A percentile compares a stretch with the other conserved stretches of the same genome.
Conservation (phyloP, 805 yeast species). For the Saturnispora dispora region DNA sequence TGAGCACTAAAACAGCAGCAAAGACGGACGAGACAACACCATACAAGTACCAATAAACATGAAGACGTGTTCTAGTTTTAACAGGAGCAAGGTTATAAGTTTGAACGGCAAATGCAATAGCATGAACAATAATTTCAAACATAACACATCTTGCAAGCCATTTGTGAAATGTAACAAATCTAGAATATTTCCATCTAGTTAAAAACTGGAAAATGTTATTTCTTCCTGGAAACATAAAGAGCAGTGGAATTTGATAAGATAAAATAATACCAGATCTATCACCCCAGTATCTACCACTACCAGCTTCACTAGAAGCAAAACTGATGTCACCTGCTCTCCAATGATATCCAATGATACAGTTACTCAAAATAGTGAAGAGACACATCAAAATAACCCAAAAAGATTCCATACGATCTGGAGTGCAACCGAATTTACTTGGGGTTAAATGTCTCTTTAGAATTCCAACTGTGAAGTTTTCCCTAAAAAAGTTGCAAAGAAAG, state of each 20-base stretch:
- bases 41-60: conserved; percentile 22
- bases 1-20: not conserved
- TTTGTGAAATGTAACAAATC: conserved; percentile 50
- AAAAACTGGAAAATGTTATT: conserved; percentile 52
- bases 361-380: conserved; percentile 16
- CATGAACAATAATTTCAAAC: conserved; percentile 38
- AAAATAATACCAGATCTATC: conserved; percentile 47
- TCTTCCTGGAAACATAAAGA: conserved; percentile 52
- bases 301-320: conserved; percentile 16
- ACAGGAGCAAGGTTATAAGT: conserved; percentile 14
- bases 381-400: conserved; percentile 34
- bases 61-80: conserved; percentile 21
- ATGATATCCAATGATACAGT: conserved; percentile 18
- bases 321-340: conserved; percentile 19
- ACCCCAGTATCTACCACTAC: conserved; percentile 30
- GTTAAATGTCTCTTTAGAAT: conserved; percentile 20
- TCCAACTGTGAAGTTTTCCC: conserved; percentile 19
- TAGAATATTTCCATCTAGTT: conserved; percentile 48
- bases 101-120: conserved; percentile 23
- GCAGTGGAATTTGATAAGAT: conserved; percentile 40
- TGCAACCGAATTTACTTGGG: conserved; percentile 20
- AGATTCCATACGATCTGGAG: conserved; percentile 48
- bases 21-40: conserved; percentile 33
- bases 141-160: conserved; percentile 42
- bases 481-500: conserved; percentile 18